A percentile compares a stretch with the other conserved stretches of the same genome.
These are phyloP conservation scores for Breviolum minutum DNA, from an alignment of 73 alveolate genomes.

Conservation along the genomic window DNA sequence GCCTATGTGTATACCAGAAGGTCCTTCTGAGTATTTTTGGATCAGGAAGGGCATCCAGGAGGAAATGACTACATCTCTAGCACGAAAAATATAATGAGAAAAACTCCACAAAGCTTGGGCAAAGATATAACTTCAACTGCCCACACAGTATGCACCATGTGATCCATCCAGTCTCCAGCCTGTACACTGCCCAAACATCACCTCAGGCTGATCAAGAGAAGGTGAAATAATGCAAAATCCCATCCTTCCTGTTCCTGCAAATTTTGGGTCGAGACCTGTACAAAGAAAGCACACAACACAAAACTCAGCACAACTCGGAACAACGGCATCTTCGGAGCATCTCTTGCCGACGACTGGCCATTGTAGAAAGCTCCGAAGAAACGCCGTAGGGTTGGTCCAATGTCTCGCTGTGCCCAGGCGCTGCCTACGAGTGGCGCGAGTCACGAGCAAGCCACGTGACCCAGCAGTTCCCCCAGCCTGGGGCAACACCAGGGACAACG, in stretches of 20 bases:
- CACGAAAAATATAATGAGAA: too few relatives aligned
- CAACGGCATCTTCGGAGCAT: neutral
- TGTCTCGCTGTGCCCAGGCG: slow-evolving; percentile 92
- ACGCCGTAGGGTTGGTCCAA: slow-evolving; percentile 89
- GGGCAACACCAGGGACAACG: slow-evolving; percentile 71
- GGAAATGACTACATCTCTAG: too few relatives aligned
- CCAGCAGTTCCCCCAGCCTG: neutral
- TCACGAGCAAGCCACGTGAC: neutral
- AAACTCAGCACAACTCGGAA: neutral
- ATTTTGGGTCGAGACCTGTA: neutral
- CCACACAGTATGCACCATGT: too few relatives aligned
- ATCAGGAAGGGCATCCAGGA: too few relatives aligned
- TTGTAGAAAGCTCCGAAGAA: slow-evolving; percentile 83
- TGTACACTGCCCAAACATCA: slow-evolving; percentile 94
- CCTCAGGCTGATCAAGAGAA: neutral
- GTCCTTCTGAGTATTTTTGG: too few relatives aligned
- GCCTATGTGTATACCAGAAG: too few relatives aligned
- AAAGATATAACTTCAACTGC: too few relatives aligned
- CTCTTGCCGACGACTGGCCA: neutral
- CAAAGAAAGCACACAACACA: neutral
- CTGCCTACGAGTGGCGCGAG: slow-evolving; percentile 36
- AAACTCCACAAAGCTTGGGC: too few relatives aligned
- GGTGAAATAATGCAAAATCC: neutral
- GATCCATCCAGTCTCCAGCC: neutral
- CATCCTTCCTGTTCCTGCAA: neutral